Evolutionary conservation across 2,329 filamentous ascomycete species (phyloP).

Genomic region (Stemphylium lycopersici): DNA sequence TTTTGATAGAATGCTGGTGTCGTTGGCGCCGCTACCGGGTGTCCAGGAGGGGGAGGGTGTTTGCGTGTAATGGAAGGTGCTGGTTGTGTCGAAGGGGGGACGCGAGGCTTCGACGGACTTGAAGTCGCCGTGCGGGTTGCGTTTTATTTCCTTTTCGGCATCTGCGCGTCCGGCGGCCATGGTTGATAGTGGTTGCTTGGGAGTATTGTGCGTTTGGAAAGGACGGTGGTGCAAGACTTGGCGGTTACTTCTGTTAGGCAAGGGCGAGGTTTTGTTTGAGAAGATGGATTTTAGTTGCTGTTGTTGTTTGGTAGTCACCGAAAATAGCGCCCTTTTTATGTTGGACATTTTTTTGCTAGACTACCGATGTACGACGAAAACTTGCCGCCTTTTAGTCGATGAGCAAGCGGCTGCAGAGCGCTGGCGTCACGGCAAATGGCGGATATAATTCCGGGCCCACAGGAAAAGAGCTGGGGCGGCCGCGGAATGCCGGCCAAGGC

Average conservation of each 20-base stretch:
- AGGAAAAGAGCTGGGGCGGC: conserved; percentile 3
- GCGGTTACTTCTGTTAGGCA: too few species aligned
- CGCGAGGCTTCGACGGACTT: conserved; percentile 72
- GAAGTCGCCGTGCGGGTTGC: conserved; percentile 77
- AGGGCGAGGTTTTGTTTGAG: background rate
- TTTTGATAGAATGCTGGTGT: conserved; percentile 57
- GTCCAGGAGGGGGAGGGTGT: conserved; percentile 70
- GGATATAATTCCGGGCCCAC: conserved; percentile 26
- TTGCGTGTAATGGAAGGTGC: conserved; percentile 64
- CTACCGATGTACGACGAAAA: background rate
- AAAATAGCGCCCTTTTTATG: background rate
- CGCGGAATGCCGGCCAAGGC: conserved; percentile 13
- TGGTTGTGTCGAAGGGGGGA: conserved; percentile 61
- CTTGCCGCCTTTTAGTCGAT: conserved; percentile 1
- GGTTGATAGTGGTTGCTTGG: background rate
- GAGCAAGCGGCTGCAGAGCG: conserved; percentile 5
- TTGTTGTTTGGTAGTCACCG: background rate
- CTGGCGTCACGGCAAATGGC: conserved; percentile 18
- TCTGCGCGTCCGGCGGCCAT: conserved; percentile 49
- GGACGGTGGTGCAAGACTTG: too few species aligned
- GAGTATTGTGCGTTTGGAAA: too few species aligned
- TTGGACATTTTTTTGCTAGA: background rate
- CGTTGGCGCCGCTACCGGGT: conserved; percentile 70
- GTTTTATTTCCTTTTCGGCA: conserved; percentile 57
- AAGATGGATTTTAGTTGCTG: background rate